A percentile compares a stretch with the other conserved stretches of the same genome.
Evolutionary conservation across 73 alveolate genomes (phyloP).

Genomic region (Tetrahymena elliotti): DNA sequence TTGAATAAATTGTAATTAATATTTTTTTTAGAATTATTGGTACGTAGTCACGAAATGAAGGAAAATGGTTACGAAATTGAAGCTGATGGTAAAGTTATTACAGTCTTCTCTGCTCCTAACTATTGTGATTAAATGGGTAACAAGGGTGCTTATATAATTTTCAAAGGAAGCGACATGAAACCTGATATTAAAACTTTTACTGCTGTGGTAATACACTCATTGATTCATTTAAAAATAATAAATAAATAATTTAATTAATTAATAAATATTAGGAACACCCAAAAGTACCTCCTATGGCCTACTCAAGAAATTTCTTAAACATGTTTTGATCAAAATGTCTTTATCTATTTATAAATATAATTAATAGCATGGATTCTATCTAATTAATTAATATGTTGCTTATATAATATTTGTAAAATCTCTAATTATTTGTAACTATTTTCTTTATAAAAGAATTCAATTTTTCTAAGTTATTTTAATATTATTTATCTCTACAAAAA

Average conservation of each 20-base stretch:
- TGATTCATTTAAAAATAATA: background rate
- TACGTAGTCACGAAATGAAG: conserved; percentile 93
- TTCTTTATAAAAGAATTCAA: background rate
- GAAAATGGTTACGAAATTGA: conserved; percentile 91
- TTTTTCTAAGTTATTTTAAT: too few species aligned
- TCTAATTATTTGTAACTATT: background rate
- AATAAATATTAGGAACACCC: conserved; percentile 50
- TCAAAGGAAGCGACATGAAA: conserved; percentile 81
- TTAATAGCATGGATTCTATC: background rate
- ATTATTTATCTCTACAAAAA: too few species aligned
- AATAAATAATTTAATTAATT: background rate
- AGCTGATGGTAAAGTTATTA: conserved; percentile 86
- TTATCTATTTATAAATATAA: too few species aligned
- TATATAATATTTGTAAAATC: background rate
- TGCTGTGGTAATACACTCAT: conserved; percentile 60
- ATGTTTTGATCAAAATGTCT: background rate
- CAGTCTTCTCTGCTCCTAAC: conserved; percentile 97
- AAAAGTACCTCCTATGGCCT: conserved; percentile 76
- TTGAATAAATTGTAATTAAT: background rate
- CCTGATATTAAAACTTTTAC: conserved; percentile 68
- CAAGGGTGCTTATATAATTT: conserved; percentile 90
- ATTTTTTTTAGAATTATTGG: conserved; percentile 43
- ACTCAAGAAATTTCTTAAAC: conserved; percentile 34
- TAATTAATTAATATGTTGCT: background rate
- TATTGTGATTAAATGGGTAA: conserved; percentile 97